Evolutionary conservation across 768 basidiomycete genomes (phyloP), one percentile per base, ranked within the genome.

Genomic region (Phaeotremella fagi): DNA sequence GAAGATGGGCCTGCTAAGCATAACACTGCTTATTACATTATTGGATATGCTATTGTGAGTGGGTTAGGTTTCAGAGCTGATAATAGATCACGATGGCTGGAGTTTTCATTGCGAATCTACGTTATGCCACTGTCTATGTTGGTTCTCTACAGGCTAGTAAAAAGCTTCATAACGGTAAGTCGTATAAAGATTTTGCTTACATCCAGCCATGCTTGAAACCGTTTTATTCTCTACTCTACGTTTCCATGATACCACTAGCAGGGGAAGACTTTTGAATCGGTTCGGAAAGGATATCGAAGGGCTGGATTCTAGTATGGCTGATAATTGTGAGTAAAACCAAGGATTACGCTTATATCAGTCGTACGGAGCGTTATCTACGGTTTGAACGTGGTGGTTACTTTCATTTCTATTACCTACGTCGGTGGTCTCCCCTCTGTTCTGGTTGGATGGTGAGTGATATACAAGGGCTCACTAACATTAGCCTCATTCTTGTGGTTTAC

Each of bases 161-260:
- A 2, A 81, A 85, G 16, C 78, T 92, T 14, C 89, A 94, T 75
- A 78, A 87, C 68, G 77, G 85, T 85, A 55, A 38, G 70, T 54
- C 27, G 52, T n/a, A 22, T 47, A 20, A 4, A 15, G 24, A n/a
- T 29, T 41, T 23, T 50, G 45, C 66, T 75, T 33, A 72, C 16
- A 3, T 23, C 61, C 23, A 80, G 82, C 78, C 29, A 79, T 92
- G 33, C 76, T 92, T 24, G 86, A 92, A 66, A 73, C 83, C 0
- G 84, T 94, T 2, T 77, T 95, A 1, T 91, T 91, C 64, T 88
- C 90, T 6, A 82, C 88, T 42, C 84, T 94, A 52, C 82, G 90
- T 36, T 94, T 95, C 79, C 91, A 94, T 62, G 91, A 95, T 66
- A 95, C 90, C 0, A 82, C 88, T 1, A 88, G 85, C 46, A 82